Evolutionary conservation across 176 grass and related monocot species (phyloP), one percentile per base, ranked within the genome.

Genomic region (Eremochloa ophiuroides): DNA sequence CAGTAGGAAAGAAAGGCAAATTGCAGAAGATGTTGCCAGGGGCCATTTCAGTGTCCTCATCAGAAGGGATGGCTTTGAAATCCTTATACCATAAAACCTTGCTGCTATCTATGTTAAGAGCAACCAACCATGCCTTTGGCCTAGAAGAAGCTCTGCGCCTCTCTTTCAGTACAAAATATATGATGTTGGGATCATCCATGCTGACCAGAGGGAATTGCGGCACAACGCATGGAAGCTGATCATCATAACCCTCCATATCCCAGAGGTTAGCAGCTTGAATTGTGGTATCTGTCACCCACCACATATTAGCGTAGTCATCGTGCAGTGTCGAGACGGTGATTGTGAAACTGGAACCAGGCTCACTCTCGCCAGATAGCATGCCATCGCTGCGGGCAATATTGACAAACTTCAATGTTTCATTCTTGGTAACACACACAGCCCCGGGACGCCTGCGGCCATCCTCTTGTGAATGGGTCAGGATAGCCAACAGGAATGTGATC

Each of bases 131-230:
- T 8, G 29, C 22, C 48, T 15, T 55, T 37, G 9, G 11, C 12
- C 2, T 10, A 35, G 18, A 10, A 23, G 1, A n/a, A n/a, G n/a
- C 43, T 6, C 0, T 34, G 29, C 0, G 2, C 0, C 18, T 22
- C 20, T 40, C 35, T 35, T 2, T 23, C 20, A 74, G 4, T 5
- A 74, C 47, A 74, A 74, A 74, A 12, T 55, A 74, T 18, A 74
- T 55, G 71, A 56, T 55, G 30, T n/a, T 23, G 10, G 47, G 47
- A 6, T 74, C 30, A 20, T 74, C 71, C 46, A 74, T 74, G 12
- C 47, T 55, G 18, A 74, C 6, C 15, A 72, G 25, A 30, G 69
- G 42, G 42, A 72, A 72, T 15, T 48, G 41, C 4, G 26, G 42
- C 42, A 5, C 42, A 31, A 72, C 3, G 47, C 16, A 20, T 2